Base-by-base conservation (phyloP, 768 basidiomycete species). In the Lanmaoa rubissima region DNA sequence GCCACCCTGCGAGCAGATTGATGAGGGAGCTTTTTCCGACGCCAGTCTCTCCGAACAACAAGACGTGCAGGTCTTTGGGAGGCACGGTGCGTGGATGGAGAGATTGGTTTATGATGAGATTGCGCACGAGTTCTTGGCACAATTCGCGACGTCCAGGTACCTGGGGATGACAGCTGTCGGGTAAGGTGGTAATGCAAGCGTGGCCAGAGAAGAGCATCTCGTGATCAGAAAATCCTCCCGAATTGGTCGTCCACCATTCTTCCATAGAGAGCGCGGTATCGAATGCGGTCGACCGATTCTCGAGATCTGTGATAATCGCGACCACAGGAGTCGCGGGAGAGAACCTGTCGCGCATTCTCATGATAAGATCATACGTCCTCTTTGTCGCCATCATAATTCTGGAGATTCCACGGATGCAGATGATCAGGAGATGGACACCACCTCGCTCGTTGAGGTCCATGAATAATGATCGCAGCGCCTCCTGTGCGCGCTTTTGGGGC, bases 11-110 rank as follows among this genome's bases (percentile, higher is more conserved):
- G 19, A 71, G 65, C 8, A 70, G 57, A 32, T 70, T 70, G 51
- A 69, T 64, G 46, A 69, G 57, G 1, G 68, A 70, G 39, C 64
- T 65, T 26, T 65, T 65, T 12, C 64, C 64, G 14, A 65, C 64
- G 4, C 64, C 64, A 0, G 64, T 70, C 58, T 77, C 76, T 1
- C 78, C 78, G 42, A 79, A 79, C 17, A 79, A 41, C 17, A 79
- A 55, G 35, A 78, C 60, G 47, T 78, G 66, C 28, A 68, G 11
- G n/a, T 66, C 64, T 19, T 59, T 65, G 3, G 66, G 62, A 11
- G 58, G 54, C 14, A 21, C 24, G 1, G 62, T 68, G 2, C 51
- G 62, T 13, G 62, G 58, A 24, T 45, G 60, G 31, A 63, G 67
- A 7, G 66, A 55, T 10, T 55, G 51, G 16, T 40, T 32, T 9